Base-by-base conservation (phyloP, 495 filamentous ascomycete genomes). In the Trichoderma erinaceum region DNA sequence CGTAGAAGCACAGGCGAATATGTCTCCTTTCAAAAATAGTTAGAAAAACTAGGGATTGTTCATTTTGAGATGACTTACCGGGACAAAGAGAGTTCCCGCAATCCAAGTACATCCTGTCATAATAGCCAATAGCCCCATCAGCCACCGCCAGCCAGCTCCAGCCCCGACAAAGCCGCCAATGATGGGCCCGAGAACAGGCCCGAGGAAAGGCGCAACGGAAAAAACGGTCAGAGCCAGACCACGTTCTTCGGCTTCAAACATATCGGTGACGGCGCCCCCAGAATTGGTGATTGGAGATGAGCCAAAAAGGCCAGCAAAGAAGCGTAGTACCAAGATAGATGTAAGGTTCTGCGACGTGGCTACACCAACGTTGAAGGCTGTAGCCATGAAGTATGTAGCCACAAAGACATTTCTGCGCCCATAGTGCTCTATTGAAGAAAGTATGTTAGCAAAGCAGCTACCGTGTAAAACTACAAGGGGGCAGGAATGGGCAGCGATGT, bases 201-300 rank as follows among this genome's bases (percentile, higher is more conserved):
- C 80, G 29, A 78, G 72, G 58, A 78, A 81, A 1, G 79, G 77
- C 0, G 78, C 73, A 48, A 74, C 73, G 0, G 77, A 78, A 73
- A 89, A 92, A 8, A 88, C 88, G 27, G 81, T 79, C 38, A 86
- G 84, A 4, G 89, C 90, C 72, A 91, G 94, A 0, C 91, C 84
- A 15, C 93, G 82, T 50, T 91, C 83, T 56, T 86, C 78, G 23
- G 84, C 84, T 46, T 82, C 77, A 73, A 93, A 93, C 81, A 93
- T 84, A 72, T 95, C 91, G 27, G 88, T 89, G 11, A 93, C 86
- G 3, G 89, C 90, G 0, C 89, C 92, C 21, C 88, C 90, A 18
- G 90, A 89, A 41, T 91, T 90, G 68, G 84, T 87, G n/a, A 95
- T 76, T 74, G 92, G 93, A 0, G 91, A 90, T 50, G 83, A 86